phyloP scores from a whole-genome alignment of 306 rosid species.

The Malus sylvestris region DNA sequence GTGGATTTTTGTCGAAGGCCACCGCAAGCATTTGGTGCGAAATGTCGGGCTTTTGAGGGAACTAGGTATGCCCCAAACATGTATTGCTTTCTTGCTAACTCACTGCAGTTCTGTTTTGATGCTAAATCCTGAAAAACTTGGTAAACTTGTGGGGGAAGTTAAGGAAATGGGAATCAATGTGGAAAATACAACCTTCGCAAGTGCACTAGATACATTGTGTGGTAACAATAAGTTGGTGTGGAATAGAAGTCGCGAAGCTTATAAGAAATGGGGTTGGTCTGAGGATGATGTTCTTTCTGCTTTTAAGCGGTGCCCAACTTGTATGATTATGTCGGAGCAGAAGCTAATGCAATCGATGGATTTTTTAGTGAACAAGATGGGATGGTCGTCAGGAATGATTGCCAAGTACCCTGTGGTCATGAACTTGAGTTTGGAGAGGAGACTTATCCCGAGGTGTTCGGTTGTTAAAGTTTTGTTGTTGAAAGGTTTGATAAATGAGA shows the following conservation, averaged over 20 bases:
- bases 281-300: slow-evolving; percentile 23
- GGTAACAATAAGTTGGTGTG: slow-evolving; percentile 10
- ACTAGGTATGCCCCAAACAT: slow-evolving; percentile 18
- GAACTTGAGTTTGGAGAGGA: slow-evolving; percentile 23
- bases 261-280: slow-evolving; percentile 51
- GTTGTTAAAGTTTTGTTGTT: slow-evolving; percentile 18
- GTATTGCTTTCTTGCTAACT: not conserved
- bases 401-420: not conserved
- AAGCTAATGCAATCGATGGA: slow-evolving; percentile 29
- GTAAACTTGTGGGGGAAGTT: slow-evolving; percentile 7
- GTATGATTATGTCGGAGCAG: slow-evolving; percentile 17
- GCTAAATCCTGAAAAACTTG: not conserved
- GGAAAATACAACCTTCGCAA: not conserved
- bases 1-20: not conserved
- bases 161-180: slow-evolving; percentile 34
- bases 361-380: slow-evolving; percentile 27
- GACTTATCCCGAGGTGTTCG: slow-evolving; percentile 32
- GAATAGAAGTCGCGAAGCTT: slow-evolving; percentile 25
- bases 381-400: slow-evolving; percentile 15
- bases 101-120: not conserved
- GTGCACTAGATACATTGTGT: slow-evolving; percentile 18
- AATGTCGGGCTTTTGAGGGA: slow-evolving; percentile 24
- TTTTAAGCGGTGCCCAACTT: slow-evolving; percentile 24
- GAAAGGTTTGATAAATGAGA: slow-evolving; percentile 16
- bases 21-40: not conserved